Conservation (phyloP, 768 basidiomycete species). For the Rhizopogon roseolus region DNA sequence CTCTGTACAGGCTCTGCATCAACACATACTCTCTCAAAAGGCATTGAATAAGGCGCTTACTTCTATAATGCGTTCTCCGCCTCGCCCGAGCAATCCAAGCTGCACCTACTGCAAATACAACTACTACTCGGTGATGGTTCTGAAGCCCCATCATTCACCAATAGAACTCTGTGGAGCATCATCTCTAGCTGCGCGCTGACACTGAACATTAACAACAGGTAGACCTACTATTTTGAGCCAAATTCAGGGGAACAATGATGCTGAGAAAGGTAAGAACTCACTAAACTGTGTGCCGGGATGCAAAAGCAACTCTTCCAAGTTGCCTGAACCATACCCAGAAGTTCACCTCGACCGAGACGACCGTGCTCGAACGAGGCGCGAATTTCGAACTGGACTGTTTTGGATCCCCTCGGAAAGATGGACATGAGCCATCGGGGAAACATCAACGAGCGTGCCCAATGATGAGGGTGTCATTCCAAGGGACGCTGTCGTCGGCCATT, state of each 20-base stretch:
- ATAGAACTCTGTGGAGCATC: conserved; percentile 19
- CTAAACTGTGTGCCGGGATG: too few relatives aligned
- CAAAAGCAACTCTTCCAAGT: too few relatives aligned
- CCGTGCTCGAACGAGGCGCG: neutral
- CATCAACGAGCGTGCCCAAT: neutral
- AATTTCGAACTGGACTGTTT: neutral
- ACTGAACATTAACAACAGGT: neutral
- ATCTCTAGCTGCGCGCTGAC: conserved; percentile 17
- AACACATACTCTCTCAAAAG: too few relatives aligned
- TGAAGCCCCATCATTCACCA: neutral
- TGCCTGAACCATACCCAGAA: neutral
- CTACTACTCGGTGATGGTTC: neutral
- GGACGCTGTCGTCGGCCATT: neutral
- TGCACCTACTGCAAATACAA: neutral
- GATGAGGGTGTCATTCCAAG: neutral
- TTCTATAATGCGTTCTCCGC: conserved; percentile 8
- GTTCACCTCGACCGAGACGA: neutral
- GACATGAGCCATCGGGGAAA: neutral
- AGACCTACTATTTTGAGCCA: neutral
- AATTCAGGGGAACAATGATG: neutral
- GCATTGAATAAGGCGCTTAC: neutral
- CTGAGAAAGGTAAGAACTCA: neutral
- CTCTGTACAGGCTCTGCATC: too few relatives aligned
- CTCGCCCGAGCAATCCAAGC: neutral
- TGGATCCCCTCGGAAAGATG: neutral